Conservation (phyloP, 768 basidiomycete species). For the Lentinus brumalis region DNA sequence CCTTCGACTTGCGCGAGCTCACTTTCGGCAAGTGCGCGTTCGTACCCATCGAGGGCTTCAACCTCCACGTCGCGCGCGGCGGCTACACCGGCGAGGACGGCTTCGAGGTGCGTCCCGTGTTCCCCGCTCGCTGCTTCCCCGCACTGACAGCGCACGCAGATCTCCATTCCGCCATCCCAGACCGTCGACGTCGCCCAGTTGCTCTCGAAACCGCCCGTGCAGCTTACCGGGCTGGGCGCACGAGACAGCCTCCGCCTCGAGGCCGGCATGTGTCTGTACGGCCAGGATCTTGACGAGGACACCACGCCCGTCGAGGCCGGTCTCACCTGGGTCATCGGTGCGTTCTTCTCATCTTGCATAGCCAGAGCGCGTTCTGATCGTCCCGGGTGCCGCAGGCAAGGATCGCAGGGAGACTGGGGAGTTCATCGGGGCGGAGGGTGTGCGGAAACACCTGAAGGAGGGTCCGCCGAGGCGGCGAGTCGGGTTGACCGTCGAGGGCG, state of each 20-base stretch:
- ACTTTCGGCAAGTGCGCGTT: slow-evolving; percentile 87
- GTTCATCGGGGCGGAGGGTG: slow-evolving; percentile 80
- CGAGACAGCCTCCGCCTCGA: slow-evolving; percentile 93
- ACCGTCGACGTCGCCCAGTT: slow-evolving; percentile 69
- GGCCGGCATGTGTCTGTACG: slow-evolving; percentile 96
- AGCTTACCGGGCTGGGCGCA: slow-evolving; percentile 88
- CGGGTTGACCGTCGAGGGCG: slow-evolving; percentile 79
- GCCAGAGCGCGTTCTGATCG: no score
- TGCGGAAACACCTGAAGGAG: slow-evolving; percentile 76
- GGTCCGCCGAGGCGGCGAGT: slow-evolving; percentile 79
- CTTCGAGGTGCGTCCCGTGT: slow-evolving; percentile 69
- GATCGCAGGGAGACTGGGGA: slow-evolving; percentile 67
- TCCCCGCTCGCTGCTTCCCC: neutral
- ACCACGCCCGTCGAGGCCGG: slow-evolving; percentile 91
- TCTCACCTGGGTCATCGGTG: slow-evolving; percentile 91
- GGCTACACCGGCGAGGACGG: slow-evolving; percentile 99
- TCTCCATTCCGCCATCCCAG: slow-evolving; percentile 82
- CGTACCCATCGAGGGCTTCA: slow-evolving; percentile 74
- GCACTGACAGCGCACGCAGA: slow-evolving; percentile 43
- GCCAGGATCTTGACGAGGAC: slow-evolving; percentile 87
- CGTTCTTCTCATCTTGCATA: no score
- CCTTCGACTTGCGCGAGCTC: slow-evolving; percentile 70
- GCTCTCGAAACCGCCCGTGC: slow-evolving; percentile 66
- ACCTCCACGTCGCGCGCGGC: slow-evolving; percentile 87
- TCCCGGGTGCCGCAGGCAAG: no score